Base-by-base conservation (phyloP, 2,329 filamentous ascomycete species). In the Harringtonia lauricola region DNA sequence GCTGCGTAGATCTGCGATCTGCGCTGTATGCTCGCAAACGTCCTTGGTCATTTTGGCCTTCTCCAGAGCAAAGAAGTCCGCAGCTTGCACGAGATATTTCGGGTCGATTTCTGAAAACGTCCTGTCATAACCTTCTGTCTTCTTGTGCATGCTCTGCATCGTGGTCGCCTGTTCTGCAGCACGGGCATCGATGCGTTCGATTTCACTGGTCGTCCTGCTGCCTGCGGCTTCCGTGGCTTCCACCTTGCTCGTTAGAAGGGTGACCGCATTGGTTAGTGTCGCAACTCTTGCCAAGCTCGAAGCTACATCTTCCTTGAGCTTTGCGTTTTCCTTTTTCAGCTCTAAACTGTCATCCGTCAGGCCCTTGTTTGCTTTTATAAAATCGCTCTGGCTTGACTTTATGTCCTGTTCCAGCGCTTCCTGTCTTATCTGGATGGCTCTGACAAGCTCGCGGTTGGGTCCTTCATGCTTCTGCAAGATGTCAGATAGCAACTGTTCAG, bases 81-180 rank as follows among this genome's bases (percentile, higher is more conserved):
- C 30, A 3, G 44, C 21, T 7, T 36, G n/a, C 7, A 14, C 19
- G 2, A 49, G 24, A 5, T 24, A 34, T 2, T 22, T 10, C 6
- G 29, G 15, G 2, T 47, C 44, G 33, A 50, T 18, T 13, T 41
- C 44, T 15, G 43, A 4, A 15, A 50, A 28, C 10, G 14, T 39
- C 4, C 4, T 22, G 4, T 35, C 39, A 19, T 46, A 39, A 28
- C 8, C 18, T 5, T 21, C 21, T 9, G 47, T 21, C 22, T 22
- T 47, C 12, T 18, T 24, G 26, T 39, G 15, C n/a, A 48, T 12
- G 14, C 4, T 15, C 4, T 41, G 42, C 2, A 45, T 24, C 18
- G 13, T 35, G 6, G 30, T 29, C 9, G 31, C 12, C 10, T 45
- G 44, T 1, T 31, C 17, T 19, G n/a, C 24, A 4, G 36, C 30